Evolutionary conservation across 2,329 filamentous ascomycete genomes (phyloP), one percentile per base, ranked within the genome.

Genomic region (Ophiostoma pallidulum): DNA sequence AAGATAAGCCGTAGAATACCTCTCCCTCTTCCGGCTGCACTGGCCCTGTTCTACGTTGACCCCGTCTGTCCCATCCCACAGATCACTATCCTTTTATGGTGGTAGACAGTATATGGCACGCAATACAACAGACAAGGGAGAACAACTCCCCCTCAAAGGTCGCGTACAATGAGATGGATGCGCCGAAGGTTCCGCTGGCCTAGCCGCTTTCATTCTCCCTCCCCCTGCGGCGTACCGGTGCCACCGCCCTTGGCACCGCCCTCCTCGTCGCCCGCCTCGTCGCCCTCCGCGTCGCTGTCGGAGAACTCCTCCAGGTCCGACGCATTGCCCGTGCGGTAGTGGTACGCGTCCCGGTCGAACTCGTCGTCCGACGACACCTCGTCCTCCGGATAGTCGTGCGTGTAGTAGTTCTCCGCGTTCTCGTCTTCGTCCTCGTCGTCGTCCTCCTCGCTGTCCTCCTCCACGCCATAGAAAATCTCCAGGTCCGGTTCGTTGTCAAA

Each of bases 311-410:
- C 74, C 8, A 72, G 63, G 53, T 77, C 74, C 3, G 75, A 77
- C 8, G 72, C 73, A 45, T 77, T 74, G 20, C 63, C 64, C 18
- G 67, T 75, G 37, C 71, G 69, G 57, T 73, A 80, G 29, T 67
- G 63, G 58, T 81, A 81, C 2, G 76, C 61, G 47, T 77, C 72
- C 9, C 69, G 67, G 37, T 70, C 75, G 52, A 72, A 77, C 60
- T 84, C 80, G 54, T 84, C 80, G 56, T 88, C 84, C 14, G 78
- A 82, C 38, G 78, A 81, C 13, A 88, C 73, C 60, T 90, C 85
- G 46, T 90, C 84, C 52, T 90, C 85, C 0, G 85, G 85, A 56
- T 90, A 90, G 60, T 90, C 85, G 46, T 84, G 82, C 4, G 80
- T 79, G 59, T 89, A 88, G 63, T 87, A 81, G 57, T 87, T 83